phyloP scores from a whole-genome alignment of 768 basidiomycete species.

The Serendipita sp. region DNA sequence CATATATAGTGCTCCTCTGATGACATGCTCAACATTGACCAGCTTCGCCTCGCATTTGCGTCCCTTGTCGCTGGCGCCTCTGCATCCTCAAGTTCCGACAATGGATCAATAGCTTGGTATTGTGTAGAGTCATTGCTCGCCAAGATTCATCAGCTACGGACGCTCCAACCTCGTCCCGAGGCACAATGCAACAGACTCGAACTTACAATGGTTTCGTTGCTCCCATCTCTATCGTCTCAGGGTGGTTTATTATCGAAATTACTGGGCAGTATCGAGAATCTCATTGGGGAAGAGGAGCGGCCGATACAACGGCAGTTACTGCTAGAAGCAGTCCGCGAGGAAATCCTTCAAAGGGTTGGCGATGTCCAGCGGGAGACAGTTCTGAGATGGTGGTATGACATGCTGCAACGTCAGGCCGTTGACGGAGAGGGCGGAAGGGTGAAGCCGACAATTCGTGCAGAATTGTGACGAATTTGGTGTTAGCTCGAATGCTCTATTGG shows the following conservation, averaged over 20 bases:
- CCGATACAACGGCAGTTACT: not conserved
- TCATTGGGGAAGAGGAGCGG: conserved; percentile 22
- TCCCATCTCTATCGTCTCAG: conserved; percentile 23
- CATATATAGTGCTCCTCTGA: no score
- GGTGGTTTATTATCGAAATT: conserved; percentile 37
- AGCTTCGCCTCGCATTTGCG: conserved; percentile 69
- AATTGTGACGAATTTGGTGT: no score
- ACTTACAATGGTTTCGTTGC: conserved; percentile 46
- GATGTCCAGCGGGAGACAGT: conserved; percentile 53
- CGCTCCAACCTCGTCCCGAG: conserved; percentile 9
- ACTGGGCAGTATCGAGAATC: conserved; percentile 37
- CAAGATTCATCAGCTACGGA: conserved; percentile 25
- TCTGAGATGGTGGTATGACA: conserved; percentile 59
- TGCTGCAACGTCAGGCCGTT: not conserved
- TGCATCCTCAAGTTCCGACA: conserved; percentile 22
- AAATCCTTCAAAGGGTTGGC: conserved; percentile 47
- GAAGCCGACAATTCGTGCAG: no score
- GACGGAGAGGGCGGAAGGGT: no score
- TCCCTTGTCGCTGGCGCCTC: conserved; percentile 48
- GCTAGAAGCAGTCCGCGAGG: conserved; percentile 36
- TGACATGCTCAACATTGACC: conserved; percentile 13
- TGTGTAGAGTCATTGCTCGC: conserved; percentile 44
- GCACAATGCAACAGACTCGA: conserved; percentile 36
- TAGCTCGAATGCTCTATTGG: no score
- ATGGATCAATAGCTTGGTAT: conserved; percentile 45